phyloP scores from a whole-genome alignment of 129 eudicot genomes.

The Flaveria bidentis region DNA sequence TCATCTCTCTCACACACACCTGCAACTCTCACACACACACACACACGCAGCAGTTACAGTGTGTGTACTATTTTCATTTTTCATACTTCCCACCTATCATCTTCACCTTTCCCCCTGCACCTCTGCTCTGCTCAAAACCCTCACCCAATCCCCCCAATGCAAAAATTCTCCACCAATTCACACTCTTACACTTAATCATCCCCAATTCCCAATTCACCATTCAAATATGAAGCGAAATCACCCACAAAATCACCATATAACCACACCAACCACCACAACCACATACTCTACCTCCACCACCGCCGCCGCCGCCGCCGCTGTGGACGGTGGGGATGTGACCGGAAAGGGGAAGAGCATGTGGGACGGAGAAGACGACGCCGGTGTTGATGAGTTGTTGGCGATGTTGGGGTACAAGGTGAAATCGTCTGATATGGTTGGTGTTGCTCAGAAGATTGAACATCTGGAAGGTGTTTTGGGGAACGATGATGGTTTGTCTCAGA shows the following conservation, averaged over 20 bases:
- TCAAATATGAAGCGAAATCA: conserved; percentile 39
- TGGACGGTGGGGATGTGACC: neutral
- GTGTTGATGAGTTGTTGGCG: conserved; percentile 71
- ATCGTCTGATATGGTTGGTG: conserved; percentile 74
- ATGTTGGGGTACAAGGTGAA: conserved; percentile 69
- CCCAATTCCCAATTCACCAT: conserved; percentile 16
- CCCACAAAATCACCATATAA: neutral
- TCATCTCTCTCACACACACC: conserved; percentile 30
- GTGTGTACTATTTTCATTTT: conserved; percentile 35
- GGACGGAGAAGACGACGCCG: conserved; percentile 46
- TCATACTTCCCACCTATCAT: conserved; percentile 28
- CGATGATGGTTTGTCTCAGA: conserved; percentile 48
- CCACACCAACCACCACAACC: no score
- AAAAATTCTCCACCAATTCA: conserved; percentile 39
- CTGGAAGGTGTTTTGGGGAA: conserved; percentile 55
- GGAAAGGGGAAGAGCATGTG: conserved; percentile 41
- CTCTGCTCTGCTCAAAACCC: conserved; percentile 19
- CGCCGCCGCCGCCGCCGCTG: conserved; percentile 22
- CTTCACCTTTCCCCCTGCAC: conserved; percentile 40
- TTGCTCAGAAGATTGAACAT: conserved; percentile 75
- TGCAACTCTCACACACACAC: neutral
- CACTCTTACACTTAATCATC: neutral
- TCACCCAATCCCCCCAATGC: conserved; percentile 42
- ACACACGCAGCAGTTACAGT: conserved; percentile 17
- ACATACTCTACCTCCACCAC: neutral